Evolutionary conservation across 2,329 filamentous ascomycete species (phyloP), one percentile per base, ranked within the genome.

Genomic region (Ciborinia camelliae): DNA sequence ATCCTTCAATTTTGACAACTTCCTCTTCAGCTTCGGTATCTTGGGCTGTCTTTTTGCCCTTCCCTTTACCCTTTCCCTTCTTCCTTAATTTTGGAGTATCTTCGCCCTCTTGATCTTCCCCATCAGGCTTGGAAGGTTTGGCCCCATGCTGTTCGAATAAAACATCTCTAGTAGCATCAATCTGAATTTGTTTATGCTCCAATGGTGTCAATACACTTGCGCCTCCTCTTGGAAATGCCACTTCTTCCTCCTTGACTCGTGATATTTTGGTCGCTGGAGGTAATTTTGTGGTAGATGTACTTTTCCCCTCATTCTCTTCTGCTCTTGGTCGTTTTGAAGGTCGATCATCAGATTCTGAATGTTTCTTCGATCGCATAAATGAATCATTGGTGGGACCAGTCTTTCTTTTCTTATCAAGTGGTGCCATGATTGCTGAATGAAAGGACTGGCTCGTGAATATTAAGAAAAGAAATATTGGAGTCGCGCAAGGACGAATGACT

Each of bases 181-280:
- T 89, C 73, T 95, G 90, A 68, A 99, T 98, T 78, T 98, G 92
- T 79, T 97, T 97, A 75, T 96, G 90, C 77, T 99, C 95, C 60
- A 99, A 81, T 26, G 95, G 93, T 2, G 95, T 97, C 75, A 99
- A 80, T 61, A 97, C 83, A 74, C 91, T 96, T 62, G 87, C 94
- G 51, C 95, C 96, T 64, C 95, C 95, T 82, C 95, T 87, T 70
- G 95, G 94, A 73, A 99, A 99, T 52, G 94, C 83, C 41, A 88
- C 88, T 75, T 97, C 95, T 70, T 98, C 95, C 70, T 95, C 89
- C 76, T 83, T 86, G 74, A 45, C 82, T 81, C 63, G 84, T 75
- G 37, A 79, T 61, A 76, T 69, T 65, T 76, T 75, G 32, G 72
- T 67, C 7, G 68, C 64, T 48, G 65, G 55, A 55, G 70, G 67